Evolutionary conservation across 352 stramenopile species (phyloP).

Genomic region (Pythium volutum): DNA sequence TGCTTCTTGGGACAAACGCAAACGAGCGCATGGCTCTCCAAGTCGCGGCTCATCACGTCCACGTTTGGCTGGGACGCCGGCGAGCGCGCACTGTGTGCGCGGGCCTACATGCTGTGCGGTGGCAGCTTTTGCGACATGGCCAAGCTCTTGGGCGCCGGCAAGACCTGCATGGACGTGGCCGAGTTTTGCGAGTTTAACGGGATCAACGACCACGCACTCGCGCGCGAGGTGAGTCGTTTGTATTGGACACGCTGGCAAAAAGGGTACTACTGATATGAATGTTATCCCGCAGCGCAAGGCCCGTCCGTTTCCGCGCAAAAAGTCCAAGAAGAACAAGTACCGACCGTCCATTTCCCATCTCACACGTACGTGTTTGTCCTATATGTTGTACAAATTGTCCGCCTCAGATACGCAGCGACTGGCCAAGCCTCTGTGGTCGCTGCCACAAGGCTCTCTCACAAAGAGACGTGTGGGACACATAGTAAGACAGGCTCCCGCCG

Average conservation of each 20-base stretch:
- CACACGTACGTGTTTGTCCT: constrained; percentile 61
- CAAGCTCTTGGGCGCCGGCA: constrained; percentile 59
- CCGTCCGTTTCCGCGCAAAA: constrained; percentile 30
- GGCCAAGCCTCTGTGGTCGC: constrained; percentile 31
- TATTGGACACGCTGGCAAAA: background rate
- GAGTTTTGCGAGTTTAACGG: constrained; percentile 67
- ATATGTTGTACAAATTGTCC: constrained; percentile 30
- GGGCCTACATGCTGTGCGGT: constrained; percentile 60
- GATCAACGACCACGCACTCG: constrained; percentile 58
- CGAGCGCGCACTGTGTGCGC: constrained; percentile 46
- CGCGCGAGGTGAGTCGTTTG: constrained; percentile 41
- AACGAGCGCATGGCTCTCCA: constrained; percentile 39
- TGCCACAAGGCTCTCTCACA: constrained; percentile 35
- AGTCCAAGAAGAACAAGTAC: constrained; percentile 50
- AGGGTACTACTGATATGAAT: background rate
- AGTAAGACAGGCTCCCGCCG: constrained; percentile 13
- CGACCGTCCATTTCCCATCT: constrained; percentile 63
- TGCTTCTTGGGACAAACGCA: constrained; percentile 65
- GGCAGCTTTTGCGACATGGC: constrained; percentile 82
- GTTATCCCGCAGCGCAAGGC: constrained; percentile 25
- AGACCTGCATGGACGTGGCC: constrained; percentile 68
- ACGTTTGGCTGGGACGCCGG: constrained; percentile 49
- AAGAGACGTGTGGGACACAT: constrained; percentile 12
- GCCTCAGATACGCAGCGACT: constrained; percentile 57
- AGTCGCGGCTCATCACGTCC: constrained; percentile 45